phyloP scores from a whole-genome alignment of 73 alveolate genomes.

The Paramecium pentaurelia region DNA sequence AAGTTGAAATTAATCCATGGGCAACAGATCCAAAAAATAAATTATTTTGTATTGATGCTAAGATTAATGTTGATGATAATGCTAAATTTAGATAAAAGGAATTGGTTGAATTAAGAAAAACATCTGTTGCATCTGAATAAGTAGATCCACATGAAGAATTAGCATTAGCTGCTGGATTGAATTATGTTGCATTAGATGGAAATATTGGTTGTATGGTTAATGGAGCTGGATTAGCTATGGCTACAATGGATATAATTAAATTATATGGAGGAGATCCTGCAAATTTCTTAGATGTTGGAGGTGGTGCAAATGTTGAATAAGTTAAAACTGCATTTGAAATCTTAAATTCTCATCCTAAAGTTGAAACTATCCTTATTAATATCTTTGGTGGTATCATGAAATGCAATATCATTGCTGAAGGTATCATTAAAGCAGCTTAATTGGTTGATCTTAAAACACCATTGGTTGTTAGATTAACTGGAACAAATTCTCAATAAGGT shows the following conservation, averaged over 20 bases:
- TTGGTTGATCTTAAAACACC: slow-evolving; percentile 80
- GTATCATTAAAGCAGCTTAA: slow-evolving; percentile 86
- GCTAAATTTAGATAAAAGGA: slow-evolving; percentile 78
- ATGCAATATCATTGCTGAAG: slow-evolving; percentile 92
- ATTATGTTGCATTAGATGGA: slow-evolving; percentile 85
- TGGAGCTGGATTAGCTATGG: slow-evolving; percentile 99
- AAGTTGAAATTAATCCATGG: slow-evolving; percentile 88
- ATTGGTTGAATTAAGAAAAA: slow-evolving; percentile 62
- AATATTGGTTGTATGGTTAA: slow-evolving; percentile 96
- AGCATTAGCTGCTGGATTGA: slow-evolving; percentile 75
- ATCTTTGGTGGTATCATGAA: slow-evolving; percentile 86
- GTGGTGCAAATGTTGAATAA: slow-evolving; percentile 84
- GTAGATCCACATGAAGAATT: slow-evolving; percentile 69
- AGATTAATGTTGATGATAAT: slow-evolving; percentile 78
- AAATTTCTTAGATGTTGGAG: slow-evolving; percentile 97
- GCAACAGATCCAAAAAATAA: slow-evolving; percentile 73
- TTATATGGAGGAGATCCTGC: slow-evolving; percentile 96
- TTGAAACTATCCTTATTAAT: slow-evolving; percentile 85
- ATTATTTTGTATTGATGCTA: slow-evolving; percentile 81
- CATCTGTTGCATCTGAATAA: slow-evolving; percentile 66
- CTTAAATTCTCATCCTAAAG: slow-evolving; percentile 72
- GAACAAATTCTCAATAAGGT: slow-evolving; percentile 83
- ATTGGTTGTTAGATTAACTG: slow-evolving; percentile 90
- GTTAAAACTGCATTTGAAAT: slow-evolving; percentile 78
- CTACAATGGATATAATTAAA: slow-evolving; percentile 92